Base-by-base conservation (phyloP, 2,329 filamentous ascomycete species). In the Cadophora sp. region DNA sequence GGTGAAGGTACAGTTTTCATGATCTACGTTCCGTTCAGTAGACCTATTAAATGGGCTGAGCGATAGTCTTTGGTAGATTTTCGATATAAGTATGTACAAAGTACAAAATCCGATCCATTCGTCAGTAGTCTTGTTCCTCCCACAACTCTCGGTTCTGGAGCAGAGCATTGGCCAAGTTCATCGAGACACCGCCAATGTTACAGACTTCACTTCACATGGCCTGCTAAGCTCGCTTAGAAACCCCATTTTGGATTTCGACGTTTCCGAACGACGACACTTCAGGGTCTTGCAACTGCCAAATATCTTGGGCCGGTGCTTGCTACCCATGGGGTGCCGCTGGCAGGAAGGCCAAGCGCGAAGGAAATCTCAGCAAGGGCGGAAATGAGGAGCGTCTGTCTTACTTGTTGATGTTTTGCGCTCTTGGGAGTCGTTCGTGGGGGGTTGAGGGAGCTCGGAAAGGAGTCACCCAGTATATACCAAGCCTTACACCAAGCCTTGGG, bases 401-500 rank as follows among this genome's bases (percentile, higher is more conserved):
- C 13, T 58, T 56, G 4, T 3, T 13, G 4, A 51, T 16, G 1
- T 7, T 30, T 30, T 18, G 48, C 30, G 30, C 16, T 16, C 20
- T 58, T 16, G 18, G 53, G 18, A 58, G 48, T 14, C 11, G 3
- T 13, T 24, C 55, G 41, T 47, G 58, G 58, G 41, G 22, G 7
- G n/a, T n/a, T 48, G 41, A 33, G 36, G 24, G 58, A 18, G 18
- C 18, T 11, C 22, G 58, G 58, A 22, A 60, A 45, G 4, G n/a
- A 6, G 20, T 16, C 43, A 48, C 45, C 58, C 58, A 60, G 20
- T 22, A 27, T 22, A 18, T 33, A 60, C 58, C 58, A 60, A 60
- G 58, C 58, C 58, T 60, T 22, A 18, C 20, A 60, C 58, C 58
- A 60, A 60, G 58, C 58, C 58, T 60, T 60, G 58, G 58, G 24